A percentile compares a stretch with the other conserved stretches of the same genome.
These are phyloP conservation scores for Arxiozyma heterogenica DNA, from an alignment of 1,139 yeast species.

Conservation along the genomic window DNA sequence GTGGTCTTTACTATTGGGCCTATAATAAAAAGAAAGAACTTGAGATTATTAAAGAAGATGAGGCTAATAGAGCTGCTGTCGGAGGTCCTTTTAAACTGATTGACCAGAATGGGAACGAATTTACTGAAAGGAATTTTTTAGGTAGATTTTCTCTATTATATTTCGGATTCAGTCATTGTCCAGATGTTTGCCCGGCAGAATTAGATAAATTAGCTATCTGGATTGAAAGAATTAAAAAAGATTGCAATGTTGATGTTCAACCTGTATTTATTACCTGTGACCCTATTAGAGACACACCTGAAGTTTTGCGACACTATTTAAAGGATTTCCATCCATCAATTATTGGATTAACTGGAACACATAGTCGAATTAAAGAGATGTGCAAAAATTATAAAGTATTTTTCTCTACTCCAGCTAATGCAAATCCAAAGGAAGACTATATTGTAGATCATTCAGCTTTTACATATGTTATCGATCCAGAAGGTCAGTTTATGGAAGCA, in stretches of 20 bases:
- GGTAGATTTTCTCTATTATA: conserved; percentile 76
- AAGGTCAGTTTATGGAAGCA: conserved; percentile 89
- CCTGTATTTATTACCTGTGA: conserved; percentile 93
- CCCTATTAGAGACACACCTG: conserved; percentile 88
- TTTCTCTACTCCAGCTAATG: conserved; percentile 72
- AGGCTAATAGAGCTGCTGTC: conserved; percentile 51
- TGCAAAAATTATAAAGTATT: conserved; percentile 89
- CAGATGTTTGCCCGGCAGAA: conserved; percentile 97
- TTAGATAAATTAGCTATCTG: conserved; percentile 81
- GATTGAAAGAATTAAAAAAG: conserved; percentile 50
- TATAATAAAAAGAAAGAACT: conserved; percentile 56
- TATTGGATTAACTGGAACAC: conserved; percentile 84
- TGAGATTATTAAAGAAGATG: conserved; percentile 32
- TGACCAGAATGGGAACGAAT: conserved; percentile 61
- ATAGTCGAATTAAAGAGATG: conserved; percentile 69
- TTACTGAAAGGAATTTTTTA: conserved; percentile 67
- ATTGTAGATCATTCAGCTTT: conserved; percentile 94
- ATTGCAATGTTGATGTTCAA: conserved; percentile 53
- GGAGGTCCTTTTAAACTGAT: conserved; percentile 82
- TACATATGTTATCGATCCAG: conserved; percentile 94
- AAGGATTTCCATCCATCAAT: conserved; percentile 82
- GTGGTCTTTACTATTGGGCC: conserved; percentile 25
- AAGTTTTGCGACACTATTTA: conserved; percentile 66
- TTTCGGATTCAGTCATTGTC: conserved; percentile 95
- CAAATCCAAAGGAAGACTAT: conserved; percentile 89